Base-by-base conservation (phyloP, 805 yeast genomes). In the Ogataea polymorpha region DNA sequence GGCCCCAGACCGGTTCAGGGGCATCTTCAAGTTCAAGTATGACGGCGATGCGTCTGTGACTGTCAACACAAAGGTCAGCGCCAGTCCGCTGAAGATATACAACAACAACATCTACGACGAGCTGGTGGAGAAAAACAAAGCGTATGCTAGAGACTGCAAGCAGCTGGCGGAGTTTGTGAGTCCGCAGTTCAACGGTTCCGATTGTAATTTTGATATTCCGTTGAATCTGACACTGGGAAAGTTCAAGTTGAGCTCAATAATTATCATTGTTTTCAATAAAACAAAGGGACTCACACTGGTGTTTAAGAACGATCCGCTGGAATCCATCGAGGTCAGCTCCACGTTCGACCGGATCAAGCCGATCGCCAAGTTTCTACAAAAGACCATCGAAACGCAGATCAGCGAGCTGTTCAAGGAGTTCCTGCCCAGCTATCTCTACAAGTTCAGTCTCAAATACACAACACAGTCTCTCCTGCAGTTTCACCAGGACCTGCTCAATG, bases 291-390 rank as follows among this genome's bases (percentile, higher is more conserved):
- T 88, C 42, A 88, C 96, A 0, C 67, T 88, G 29, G 96, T 88
- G 23, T 88, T 88, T 65, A 75, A 90, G 52, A 88, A 88, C 61
- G 96, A 88, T 61, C 96, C 96, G 0, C 69, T 88, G 41, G 95
- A 87, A 51, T 75, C 81, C 15, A 87, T 88, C 47, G 80, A 79
- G 52, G 95, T 88, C 11, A 78, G 81, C 47, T 85, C 95, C 5
- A 82, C 95, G n/a, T 88, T 88, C 62, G 95, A 88, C 63, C 77
- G 80, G 29, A 83, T 88, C 32, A 84, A 83, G 37, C 89, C 89
- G 1, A 77, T 88, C 52, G 93, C 95, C n/a, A 75, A 79, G 44
- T 85, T 86, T 51, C 63, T 88, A 46, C 96, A 88, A 57, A 75
- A 76, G 33, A 93, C 87, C 58, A 88, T 88, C 45, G 96, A 88